Conservation (phyloP, 2,329 filamentous ascomycete species). For the Xylariaceae sp. region DNA sequence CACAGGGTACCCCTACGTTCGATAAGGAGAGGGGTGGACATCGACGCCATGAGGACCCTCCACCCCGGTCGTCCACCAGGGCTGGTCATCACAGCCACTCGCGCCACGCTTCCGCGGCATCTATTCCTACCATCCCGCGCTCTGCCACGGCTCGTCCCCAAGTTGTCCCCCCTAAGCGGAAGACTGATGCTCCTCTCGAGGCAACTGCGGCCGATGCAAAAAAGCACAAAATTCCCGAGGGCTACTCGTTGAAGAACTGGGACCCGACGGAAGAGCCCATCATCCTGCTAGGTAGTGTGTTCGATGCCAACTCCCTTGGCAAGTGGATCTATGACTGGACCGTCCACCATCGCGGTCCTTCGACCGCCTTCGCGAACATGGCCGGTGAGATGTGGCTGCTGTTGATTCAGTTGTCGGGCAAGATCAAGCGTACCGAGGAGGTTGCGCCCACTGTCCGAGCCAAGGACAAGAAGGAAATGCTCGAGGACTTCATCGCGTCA, state of each 20-base stretch:
- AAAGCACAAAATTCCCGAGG: slow-evolving; percentile 71
- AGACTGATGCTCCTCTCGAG: slow-evolving; percentile 32
- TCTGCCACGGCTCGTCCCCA: slow-evolving; percentile 47
- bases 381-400: slow-evolving; percentile 94
- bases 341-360: slow-evolving; percentile 78
- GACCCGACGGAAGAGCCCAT: slow-evolving; percentile 92
- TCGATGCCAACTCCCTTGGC: slow-evolving; percentile 93
- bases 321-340: slow-evolving; percentile 99
- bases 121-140: slow-evolving; percentile 38
- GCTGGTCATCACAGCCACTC: slow-evolving; percentile 35
- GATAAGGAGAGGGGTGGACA: slow-evolving; percentile 38
- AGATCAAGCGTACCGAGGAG: slow-evolving; percentile 87
- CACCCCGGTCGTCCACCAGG: slow-evolving; percentile 36
- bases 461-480: slow-evolving; percentile 68
- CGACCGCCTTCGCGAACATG: slow-evolving; percentile 80
- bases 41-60: slow-evolving; percentile 36
- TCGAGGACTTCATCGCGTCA: slow-evolving; percentile 85
- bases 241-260: slow-evolving; percentile 98
- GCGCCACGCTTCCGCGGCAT: slow-evolving; percentile 38
- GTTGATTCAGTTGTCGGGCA: slow-evolving; percentile 87
- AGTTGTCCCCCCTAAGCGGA: slow-evolving; percentile 38
- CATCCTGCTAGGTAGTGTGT: slow-evolving; percentile 88
- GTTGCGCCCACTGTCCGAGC: slow-evolving; percentile 65
- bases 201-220: slow-evolving; percentile 57
- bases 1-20: slow-evolving; percentile 39